Percentiles rank a stretch among this genome's conserved stretches.
Evolutionary conservation across 305 asterid species (phyloP).

Genomic region (Fraxinus platypoda): DNA sequence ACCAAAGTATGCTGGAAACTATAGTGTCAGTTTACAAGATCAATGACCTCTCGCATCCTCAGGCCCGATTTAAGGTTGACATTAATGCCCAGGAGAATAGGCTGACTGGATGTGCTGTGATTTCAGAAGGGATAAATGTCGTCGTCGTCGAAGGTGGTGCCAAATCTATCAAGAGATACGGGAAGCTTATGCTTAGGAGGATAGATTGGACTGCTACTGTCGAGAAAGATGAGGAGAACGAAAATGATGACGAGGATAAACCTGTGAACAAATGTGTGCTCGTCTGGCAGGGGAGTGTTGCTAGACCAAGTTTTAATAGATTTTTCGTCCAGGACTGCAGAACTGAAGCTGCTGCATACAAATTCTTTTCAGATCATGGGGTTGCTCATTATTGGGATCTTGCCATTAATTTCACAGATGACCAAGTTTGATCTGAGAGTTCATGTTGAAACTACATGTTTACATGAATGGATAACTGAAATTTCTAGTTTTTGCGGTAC

Average conservation of each 20-base stretch:
- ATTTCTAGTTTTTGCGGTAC: background rate
- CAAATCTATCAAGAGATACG: slow-evolving; percentile 78
- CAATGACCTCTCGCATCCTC: slow-evolving; percentile 83
- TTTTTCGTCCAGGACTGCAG: slow-evolving; percentile 75
- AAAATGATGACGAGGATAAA: slow-evolving; percentile 44
- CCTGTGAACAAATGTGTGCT: slow-evolving; percentile 68
- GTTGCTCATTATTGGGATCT: slow-evolving; percentile 90
- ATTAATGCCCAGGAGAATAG: slow-evolving; percentile 84
- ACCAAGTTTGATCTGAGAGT: slow-evolving; percentile 25
- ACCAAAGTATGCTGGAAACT: slow-evolving; percentile 48
- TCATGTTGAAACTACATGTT: background rate
- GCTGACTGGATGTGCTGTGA: slow-evolving; percentile 72
- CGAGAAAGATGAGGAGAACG: slow-evolving; percentile 56
- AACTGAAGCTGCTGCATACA: slow-evolving; percentile 82
- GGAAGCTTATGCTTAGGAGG: slow-evolving; percentile 84
- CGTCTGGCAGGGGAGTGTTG: slow-evolving; percentile 93
- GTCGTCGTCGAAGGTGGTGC: slow-evolving; percentile 92
- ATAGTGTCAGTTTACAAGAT: slow-evolving; percentile 79
- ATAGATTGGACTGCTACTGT: slow-evolving; percentile 78
- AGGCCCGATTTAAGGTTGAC: slow-evolving; percentile 84
- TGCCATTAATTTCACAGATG: slow-evolving; percentile 68
- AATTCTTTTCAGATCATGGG: slow-evolving; percentile 66
- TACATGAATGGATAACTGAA: background rate
- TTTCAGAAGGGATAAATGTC: slow-evolving; percentile 71
- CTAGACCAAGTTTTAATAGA: slow-evolving; percentile 54